These are phyloP conservation scores for Penicillium cataractarum DNA, from an alignment of 495 filamentous ascomycete genomes.

Conservation along the genomic window DNA sequence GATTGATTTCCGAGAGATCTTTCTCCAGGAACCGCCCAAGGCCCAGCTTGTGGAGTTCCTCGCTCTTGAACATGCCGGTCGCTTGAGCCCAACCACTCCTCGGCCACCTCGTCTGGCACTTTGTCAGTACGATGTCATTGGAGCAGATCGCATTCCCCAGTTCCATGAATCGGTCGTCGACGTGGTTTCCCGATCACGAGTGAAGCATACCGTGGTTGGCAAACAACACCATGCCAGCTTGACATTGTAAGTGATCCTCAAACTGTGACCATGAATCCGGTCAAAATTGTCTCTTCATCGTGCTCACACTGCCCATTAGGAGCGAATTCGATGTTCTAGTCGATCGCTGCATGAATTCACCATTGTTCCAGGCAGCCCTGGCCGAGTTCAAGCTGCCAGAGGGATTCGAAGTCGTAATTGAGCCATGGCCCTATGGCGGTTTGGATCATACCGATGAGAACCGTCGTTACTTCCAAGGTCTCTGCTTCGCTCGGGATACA, in stretches of 20 bases:
- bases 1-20: slow-evolving; percentile 58
- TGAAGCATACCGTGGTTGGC: slow-evolving; percentile 57
- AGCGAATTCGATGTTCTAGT: slow-evolving; percentile 66
- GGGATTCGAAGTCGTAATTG: slow-evolving; percentile 65
- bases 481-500: slow-evolving; percentile 52
- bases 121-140: slow-evolving; percentile 68
- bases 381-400: slow-evolving; percentile 64
- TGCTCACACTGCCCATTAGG: slow-evolving; percentile 29
- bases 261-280: not conserved
- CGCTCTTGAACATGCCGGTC: slow-evolving; percentile 53
- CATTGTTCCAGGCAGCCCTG: slow-evolving; percentile 63
- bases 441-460: slow-evolving; percentile 58
- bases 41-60: slow-evolving; percentile 50
- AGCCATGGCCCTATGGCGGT: slow-evolving; percentile 73
- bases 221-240: slow-evolving; percentile 63
- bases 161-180: slow-evolving; percentile 69
- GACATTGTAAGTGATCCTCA: slow-evolving; percentile 51
- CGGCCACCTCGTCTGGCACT: slow-evolving; percentile 62
- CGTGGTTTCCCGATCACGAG: slow-evolving; percentile 48
- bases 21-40: slow-evolving; percentile 56
- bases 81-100: slow-evolving; percentile 47
- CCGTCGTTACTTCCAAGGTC: slow-evolving; percentile 55
- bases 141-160: slow-evolving; percentile 55
- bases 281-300: not conserved
- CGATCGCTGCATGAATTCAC: slow-evolving; percentile 61